Conservation (phyloP, 2,329 filamentous ascomycete genomes). For the Byssoonygena ceratinophila region DNA sequence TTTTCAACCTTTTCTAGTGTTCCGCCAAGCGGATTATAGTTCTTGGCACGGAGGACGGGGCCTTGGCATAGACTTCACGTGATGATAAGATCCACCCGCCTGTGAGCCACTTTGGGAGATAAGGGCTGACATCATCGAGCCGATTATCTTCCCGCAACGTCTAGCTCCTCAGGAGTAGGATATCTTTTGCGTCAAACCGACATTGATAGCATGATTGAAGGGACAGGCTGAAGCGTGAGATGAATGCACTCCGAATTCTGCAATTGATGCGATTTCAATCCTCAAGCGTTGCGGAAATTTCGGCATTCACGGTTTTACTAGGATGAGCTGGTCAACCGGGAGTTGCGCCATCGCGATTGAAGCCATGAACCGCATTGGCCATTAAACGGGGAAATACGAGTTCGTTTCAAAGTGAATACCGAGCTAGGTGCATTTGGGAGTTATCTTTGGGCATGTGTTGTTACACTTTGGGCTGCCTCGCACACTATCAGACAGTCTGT, state of each 20-base stretch:
- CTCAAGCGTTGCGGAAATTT: background rate
- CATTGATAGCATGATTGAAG: background rate
- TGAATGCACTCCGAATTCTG: too few species aligned
- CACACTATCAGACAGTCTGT: background rate
- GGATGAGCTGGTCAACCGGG: background rate
- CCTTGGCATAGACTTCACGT: slow-evolving; percentile 1
- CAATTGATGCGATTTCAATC: too few species aligned
- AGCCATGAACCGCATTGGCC: background rate
- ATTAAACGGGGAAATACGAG: background rate
- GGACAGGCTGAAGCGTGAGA: too few species aligned
- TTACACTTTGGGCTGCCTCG: background rate
- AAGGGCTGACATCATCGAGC: slow-evolving; percentile 5
- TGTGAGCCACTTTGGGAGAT: background rate
- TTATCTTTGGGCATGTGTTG: background rate
- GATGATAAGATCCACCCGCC: background rate
- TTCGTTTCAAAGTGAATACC: background rate
- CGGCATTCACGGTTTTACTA: background rate
- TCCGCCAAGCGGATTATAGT: background rate
- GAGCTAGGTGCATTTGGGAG: background rate
- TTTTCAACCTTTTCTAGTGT: background rate
- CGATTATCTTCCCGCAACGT: background rate
- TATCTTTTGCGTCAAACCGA: background rate
- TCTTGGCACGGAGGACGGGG: background rate
- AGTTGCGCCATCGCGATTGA: background rate
- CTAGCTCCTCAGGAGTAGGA: background rate